A percentile compares a stretch with the other conserved stretches of the same genome.
Conservation (phyloP, 306 rosid species). For the Senna tora region DNA sequence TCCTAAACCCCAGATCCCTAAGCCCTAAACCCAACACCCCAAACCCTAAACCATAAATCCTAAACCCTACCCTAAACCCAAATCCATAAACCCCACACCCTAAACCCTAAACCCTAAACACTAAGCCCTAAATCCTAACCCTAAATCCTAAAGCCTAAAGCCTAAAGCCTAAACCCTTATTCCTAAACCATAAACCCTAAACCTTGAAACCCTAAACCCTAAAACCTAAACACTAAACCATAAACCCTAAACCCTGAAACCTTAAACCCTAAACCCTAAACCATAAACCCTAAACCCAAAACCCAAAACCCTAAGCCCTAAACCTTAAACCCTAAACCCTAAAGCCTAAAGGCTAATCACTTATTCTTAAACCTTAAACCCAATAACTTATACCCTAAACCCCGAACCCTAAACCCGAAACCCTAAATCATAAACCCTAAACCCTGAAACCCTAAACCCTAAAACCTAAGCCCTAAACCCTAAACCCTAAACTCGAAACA, state of each 20-base stretch:
- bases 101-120: no score
- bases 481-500: slow-evolving; percentile 19
- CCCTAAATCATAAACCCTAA: slow-evolving; percentile 38
- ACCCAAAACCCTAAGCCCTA: slow-evolving; percentile 29
- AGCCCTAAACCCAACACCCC: no score
- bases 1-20: no score
- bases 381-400: no score
- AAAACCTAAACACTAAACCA: slow-evolving; percentile 27
- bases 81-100: no score
- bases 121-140: no score
- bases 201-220: slow-evolving; percentile 38
- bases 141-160: slow-evolving; percentile 42
- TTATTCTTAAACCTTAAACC: slow-evolving; percentile 4
- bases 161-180: slow-evolving; percentile 31
- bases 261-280: slow-evolving; percentile 18
- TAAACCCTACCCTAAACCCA: no score
- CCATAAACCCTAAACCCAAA: slow-evolving; percentile 26
- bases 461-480: slow-evolving; percentile 29
- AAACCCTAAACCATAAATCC: no score
- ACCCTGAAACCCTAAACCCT: slow-evolving; percentile 30
- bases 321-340: slow-evolving; percentile 18
- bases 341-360: slow-evolving; percentile 8
- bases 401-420: slow-evolving; percentile 31
- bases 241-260: slow-evolving; percentile 25
- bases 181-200: slow-evolving; percentile 34